Conservation (phyloP, 495 filamentous ascomycete genomes). For the Parathielavia hyrcaniae region DNA sequence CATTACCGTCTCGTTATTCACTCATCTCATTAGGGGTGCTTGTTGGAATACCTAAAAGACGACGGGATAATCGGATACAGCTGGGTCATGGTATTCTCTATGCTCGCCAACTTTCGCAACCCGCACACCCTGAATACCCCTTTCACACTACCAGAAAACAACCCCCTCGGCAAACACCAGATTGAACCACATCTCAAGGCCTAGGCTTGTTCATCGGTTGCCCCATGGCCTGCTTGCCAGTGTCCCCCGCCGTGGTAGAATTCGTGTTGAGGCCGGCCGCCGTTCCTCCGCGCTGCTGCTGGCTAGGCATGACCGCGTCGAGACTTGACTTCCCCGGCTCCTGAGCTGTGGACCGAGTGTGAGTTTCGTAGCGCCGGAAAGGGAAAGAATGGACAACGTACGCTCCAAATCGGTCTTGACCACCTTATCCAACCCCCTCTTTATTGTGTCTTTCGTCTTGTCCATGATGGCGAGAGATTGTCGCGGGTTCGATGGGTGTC, state of each 20-base stretch:
- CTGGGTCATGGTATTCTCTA: no score
- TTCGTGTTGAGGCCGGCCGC: constrained; percentile 11
- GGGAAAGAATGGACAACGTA: constrained; percentile 1
- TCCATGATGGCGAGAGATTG: constrained; percentile 7
- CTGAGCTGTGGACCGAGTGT: background rate
- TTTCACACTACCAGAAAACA: background rate
- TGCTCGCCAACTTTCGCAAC: no score
- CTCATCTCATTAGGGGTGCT: no score
- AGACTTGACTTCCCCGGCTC: constrained; percentile 11
- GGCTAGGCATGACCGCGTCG: constrained; percentile 7
- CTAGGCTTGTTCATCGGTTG: constrained; percentile 11
- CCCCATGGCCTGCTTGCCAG: background rate
- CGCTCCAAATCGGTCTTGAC: constrained; percentile 13
- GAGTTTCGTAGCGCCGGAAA: background rate
- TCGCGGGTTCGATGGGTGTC: background rate
- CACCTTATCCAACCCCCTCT: constrained; percentile 18
- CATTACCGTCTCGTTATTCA: no score
- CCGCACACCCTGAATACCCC: no score
- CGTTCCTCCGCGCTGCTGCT: constrained; percentile 13
- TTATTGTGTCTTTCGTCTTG: constrained; percentile 10
- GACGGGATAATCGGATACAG: no score
- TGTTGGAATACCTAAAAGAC: no score
- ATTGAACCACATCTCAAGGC: background rate
- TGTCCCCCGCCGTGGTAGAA: background rate
- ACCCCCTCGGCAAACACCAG: background rate